Percentiles rank a stretch among this genome's conserved stretches.
Evolutionary conservation across 805 yeast species (phyloP).

Genomic region (Lachancea dasiensis): DNA sequence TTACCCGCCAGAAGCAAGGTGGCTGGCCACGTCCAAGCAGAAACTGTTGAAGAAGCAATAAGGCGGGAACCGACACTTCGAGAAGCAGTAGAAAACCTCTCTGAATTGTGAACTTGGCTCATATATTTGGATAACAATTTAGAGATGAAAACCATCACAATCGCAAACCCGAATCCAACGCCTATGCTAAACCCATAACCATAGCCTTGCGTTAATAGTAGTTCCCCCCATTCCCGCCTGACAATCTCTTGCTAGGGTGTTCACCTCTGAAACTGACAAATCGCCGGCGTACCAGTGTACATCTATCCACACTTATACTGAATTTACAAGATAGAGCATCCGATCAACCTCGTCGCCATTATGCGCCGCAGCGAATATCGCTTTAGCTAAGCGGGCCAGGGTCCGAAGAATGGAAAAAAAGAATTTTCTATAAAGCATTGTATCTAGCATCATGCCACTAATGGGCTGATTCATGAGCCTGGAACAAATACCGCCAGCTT

Average conservation of each 20-base stretch:
- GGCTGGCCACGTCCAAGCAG: conserved; percentile 46
- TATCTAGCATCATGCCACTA: too few relatives aligned
- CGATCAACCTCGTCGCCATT: too few relatives aligned
- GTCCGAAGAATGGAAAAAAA: too few relatives aligned
- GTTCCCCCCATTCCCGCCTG: conserved; percentile 14
- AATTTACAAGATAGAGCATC: too few relatives aligned
- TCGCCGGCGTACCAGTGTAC: too few relatives aligned
- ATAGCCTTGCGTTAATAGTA: conserved; percentile 31
- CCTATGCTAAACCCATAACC: conserved; percentile 39
- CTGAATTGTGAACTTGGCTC: conserved; percentile 38
- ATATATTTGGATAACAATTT: conserved; percentile 30
- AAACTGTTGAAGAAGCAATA: conserved; percentile 30
- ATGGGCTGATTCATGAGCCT: too few relatives aligned
- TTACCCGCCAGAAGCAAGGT: conserved; percentile 35
- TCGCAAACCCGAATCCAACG: conserved; percentile 40
- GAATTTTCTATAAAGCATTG: too few relatives aligned
- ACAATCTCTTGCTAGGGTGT: background rate
- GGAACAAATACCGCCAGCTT: too few relatives aligned
- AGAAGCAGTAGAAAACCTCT: conserved; percentile 38
- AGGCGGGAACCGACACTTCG: conserved; percentile 37
- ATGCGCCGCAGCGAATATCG: too few relatives aligned
- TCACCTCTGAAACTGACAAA: too few relatives aligned
- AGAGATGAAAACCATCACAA: conserved; percentile 35
- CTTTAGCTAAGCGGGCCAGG: too few relatives aligned
- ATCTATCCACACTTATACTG: too few relatives aligned